Evolutionary conservation across 106 monocot species (phyloP), one percentile per base, ranked within the genome.

Genomic region (Iris macrosiphon): DNA sequence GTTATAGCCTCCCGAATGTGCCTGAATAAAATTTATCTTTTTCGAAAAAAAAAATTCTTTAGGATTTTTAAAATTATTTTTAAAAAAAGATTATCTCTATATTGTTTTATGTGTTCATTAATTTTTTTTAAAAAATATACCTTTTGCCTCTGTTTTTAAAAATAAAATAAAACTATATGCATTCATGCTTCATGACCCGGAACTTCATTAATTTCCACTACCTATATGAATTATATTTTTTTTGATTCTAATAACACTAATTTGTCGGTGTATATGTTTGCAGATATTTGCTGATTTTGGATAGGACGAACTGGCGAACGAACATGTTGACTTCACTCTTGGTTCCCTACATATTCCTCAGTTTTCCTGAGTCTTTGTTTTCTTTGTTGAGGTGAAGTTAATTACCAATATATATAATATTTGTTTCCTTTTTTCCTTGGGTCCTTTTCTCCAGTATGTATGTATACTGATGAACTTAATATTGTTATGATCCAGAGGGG

Each of bases 281-380:
- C 73, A 88, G 88, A 67, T 88, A 76, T 38, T 40, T 92, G 58
- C 20, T 92, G 66, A 73, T 92, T 31, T 70, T 92, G 67, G 85
- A 79, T 48, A 71, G 85, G 13, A 92, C 91, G 38, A 86, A 92
- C 60, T 92, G 81, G 91, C 81, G 54, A 73, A 86, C 91, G 19
- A 92, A 86, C 61, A 92, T 92, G 65, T 40, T 82, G 56, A 92
- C 91, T 22, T 63, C 69, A 35, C 91, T 92, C 48, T 63, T 92
- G 17, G 47, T 92, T 43, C 91, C 91, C 14, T 92, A 92, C 62
- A 85, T 92, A 40, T 86, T 85, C 73, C 50, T 85, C 4, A 92
- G 85, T 41, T 70, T 92, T 22, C 91, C 85, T 20, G 51, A 65
- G 19, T 51, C 72, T 1, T n/a, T 84, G 1, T 90, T 90, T 60